Base-by-base conservation (phyloP, 2,329 filamentous ascomycete species). In the Neonectria ditissima region DNA sequence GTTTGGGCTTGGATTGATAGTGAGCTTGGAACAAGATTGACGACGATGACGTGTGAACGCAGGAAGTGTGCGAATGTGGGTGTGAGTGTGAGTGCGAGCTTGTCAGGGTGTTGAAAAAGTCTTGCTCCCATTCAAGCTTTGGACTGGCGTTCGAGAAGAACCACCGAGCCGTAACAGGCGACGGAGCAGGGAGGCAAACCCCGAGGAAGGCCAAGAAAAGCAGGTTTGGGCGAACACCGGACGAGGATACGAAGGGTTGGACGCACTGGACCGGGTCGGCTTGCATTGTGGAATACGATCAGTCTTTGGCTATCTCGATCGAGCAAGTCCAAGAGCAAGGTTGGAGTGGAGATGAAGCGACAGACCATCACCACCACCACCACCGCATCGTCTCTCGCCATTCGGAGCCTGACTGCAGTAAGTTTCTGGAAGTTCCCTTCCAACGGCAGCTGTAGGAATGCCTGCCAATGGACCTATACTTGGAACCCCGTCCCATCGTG, bases 321-420 rank as follows among this genome's bases (percentile, higher is more conserved):
- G 13, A 57, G 54, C 50, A 60, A 39, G 30, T 55, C 22, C 57
- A 34, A 59, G 28, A 16, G n/a, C 11, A 59, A 39, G 55, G 47
- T 51, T 59, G 57, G 44, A 51, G 58, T 54, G 58, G 58, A 53
- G 56, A 53, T 50, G 50, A 41, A 45, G n/a, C n/a, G 52, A 57
- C 56, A 66, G 62, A 48, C 59, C 57, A 67, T 48, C 24, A 28
- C 22, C 8, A 24, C 30, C 34, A 62, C 52, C 61, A 61, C 37
- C 41, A 55, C 44, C 26, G 52, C 51, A 32, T 59, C 53, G 47
- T 44, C 24, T 62, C 39, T 22, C 37, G 26, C 52, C 54, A 32
- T 43, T 39, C 22, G 10, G 41, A 43, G 30, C 18, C 39, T 52
- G 54, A 1, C 54, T 26, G 18, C 26, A n/a, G n/a, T n/a, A n/a